Percentiles rank a stretch among this genome's conserved stretches.
Conservation (phyloP, 768 basidiomycete species). For the Mycena metata region DNA sequence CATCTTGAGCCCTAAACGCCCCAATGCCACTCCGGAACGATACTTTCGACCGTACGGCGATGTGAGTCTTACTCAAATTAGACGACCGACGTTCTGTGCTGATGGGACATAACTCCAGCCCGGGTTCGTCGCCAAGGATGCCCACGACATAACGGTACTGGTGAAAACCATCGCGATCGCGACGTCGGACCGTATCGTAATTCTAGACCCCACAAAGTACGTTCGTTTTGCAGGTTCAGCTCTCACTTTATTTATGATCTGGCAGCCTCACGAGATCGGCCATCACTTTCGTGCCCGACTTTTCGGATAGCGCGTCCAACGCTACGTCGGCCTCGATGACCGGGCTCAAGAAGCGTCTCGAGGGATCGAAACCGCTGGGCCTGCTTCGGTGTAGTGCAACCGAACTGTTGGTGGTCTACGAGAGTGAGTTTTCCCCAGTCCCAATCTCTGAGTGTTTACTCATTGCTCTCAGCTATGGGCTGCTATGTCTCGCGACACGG, state of each 20-base stretch:
- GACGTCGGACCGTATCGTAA: conserved; percentile 73
- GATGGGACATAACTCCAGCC: conserved; percentile 54
- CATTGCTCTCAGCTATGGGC: conserved; percentile 67
- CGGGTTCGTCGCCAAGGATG: conserved; percentile 80
- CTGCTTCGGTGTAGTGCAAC: conserved; percentile 65
- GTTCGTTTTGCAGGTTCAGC: not conserved
- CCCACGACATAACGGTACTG: conserved; percentile 70
- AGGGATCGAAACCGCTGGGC: conserved; percentile 74
- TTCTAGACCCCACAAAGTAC: conserved; percentile 80
- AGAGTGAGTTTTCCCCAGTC: conserved; percentile 61
- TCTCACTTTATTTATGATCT: conserved; percentile 10
- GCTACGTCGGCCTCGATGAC: conserved; percentile 54
- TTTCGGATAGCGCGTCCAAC: conserved; percentile 53
- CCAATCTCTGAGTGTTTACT: conserved; percentile 3
- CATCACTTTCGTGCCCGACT: conserved; percentile 71
- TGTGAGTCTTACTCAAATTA: conserved; percentile 54
- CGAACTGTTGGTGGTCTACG: conserved; percentile 81
- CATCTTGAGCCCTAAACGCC: conserved; percentile 53
- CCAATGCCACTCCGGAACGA: conserved; percentile 41
- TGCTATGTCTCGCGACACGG: conserved; percentile 84
- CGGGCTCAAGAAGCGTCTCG: conserved; percentile 70
- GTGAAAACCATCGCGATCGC: conserved; percentile 75
- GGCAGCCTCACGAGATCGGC: conserved; percentile 57
- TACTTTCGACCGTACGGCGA: conserved; percentile 77
- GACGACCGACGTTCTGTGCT: conserved; percentile 16